Conservation (phyloP, 495 filamentous ascomycete genomes). For the Aspergillus incahuasiensis region DNA sequence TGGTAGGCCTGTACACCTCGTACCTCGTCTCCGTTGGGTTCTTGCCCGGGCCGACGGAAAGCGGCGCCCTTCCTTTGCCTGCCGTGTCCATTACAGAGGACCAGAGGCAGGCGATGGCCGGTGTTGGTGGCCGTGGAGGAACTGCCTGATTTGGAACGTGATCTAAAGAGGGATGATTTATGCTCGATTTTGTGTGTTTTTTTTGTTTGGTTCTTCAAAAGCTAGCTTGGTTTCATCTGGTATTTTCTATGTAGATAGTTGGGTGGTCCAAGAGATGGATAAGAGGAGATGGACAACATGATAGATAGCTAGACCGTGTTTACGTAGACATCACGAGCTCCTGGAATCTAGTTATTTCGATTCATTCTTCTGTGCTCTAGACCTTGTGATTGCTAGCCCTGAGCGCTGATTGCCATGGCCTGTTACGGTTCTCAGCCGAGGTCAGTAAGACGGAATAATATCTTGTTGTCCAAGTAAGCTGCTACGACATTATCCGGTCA, state of each 20-base stretch:
- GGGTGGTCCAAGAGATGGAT: background rate
- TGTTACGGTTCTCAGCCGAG: too few relatives aligned
- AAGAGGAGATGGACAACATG: background rate
- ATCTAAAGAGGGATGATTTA: background rate
- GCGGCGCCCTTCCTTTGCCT: constrained; percentile 42
- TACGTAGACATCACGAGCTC: background rate
- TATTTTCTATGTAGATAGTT: background rate
- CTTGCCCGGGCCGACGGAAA: constrained; percentile 50
- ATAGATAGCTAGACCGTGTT: background rate
- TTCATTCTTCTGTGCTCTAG: too few relatives aligned
- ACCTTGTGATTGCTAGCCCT: too few relatives aligned
- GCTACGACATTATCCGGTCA: too few relatives aligned
- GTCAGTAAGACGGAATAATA: too few relatives aligned
- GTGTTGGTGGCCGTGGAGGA: constrained; percentile 47
- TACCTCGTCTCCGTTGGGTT: constrained; percentile 72
- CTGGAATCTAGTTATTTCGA: too few relatives aligned
- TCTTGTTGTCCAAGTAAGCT: too few relatives aligned
- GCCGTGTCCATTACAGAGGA: constrained; percentile 43
- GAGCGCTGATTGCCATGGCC: too few relatives aligned
- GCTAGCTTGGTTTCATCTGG: constrained; percentile 1
- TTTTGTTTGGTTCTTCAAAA: background rate
- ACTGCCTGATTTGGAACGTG: constrained; percentile 15
- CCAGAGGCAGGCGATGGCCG: constrained; percentile 45
- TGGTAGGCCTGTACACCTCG: constrained; percentile 67
- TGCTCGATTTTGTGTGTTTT: background rate